Conservation (phyloP, 1,284 basidiomycete genomes). For the Ustilago loliicola region DNA sequence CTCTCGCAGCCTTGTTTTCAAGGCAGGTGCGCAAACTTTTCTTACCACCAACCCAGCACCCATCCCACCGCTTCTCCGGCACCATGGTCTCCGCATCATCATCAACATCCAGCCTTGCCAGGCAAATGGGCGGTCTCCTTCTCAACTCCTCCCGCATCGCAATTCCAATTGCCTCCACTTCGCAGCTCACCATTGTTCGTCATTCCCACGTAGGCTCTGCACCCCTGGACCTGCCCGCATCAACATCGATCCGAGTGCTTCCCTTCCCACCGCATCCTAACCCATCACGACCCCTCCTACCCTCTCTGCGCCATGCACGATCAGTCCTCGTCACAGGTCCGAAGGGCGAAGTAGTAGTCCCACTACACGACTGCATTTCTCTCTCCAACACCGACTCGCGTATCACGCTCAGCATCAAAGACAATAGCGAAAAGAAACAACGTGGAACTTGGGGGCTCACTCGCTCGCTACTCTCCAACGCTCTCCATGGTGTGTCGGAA, state of each 20-base stretch:
- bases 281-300: slow-evolving; percentile 57
- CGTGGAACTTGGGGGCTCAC: slow-evolving; percentile 93
- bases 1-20: no score
- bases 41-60: no score
- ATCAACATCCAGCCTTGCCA: slow-evolving; percentile 27
- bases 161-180: neutral
- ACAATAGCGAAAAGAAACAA: slow-evolving; percentile 81
- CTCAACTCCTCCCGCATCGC: slow-evolving; percentile 74
- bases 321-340: slow-evolving; percentile 64
- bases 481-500: slow-evolving; percentile 87
- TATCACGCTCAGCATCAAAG: slow-evolving; percentile 76
- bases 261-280: slow-evolving; percentile 66
- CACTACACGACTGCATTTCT: slow-evolving; percentile 59
- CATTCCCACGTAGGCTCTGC: slow-evolving; percentile 64
- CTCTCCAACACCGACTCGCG: slow-evolving; percentile 14
- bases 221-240: slow-evolving; percentile 58
- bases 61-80: no score
- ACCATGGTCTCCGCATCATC: slow-evolving; percentile 31
- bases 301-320: slow-evolving; percentile 53
- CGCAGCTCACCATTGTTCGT: slow-evolving; percentile 14
- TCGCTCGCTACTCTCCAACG: slow-evolving; percentile 88
- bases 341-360: slow-evolving; percentile 59
- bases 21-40: no score
- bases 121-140: slow-evolving; percentile 31
- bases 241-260: slow-evolving; percentile 49